A percentile compares a stretch with the other conserved stretches of the same genome.
These are phyloP conservation scores for Shiraia sp. DNA, from an alignment of 2,329 filamentous ascomycete genomes.

Conservation along the genomic window DNA sequence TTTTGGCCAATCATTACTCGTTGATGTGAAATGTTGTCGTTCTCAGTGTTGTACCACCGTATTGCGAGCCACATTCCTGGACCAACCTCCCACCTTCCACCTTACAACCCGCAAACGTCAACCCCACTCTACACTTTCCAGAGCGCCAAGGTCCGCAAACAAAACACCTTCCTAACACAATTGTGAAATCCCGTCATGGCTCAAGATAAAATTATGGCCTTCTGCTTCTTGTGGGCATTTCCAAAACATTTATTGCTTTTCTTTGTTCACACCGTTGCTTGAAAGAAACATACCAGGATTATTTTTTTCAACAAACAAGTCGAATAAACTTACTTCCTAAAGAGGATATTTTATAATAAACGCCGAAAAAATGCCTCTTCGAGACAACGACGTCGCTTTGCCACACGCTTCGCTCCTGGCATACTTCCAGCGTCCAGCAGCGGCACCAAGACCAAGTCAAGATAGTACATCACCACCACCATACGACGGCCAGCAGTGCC, in stretches of 20 bases:
- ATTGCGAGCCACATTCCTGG: conserved; percentile 8
- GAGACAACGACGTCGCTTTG: conserved; percentile 10
- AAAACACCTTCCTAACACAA: conserved; percentile 8
- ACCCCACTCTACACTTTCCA: conserved; percentile 4
- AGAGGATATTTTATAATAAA: not conserved
- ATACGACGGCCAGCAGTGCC: not conserved
- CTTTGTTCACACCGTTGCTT: not conserved
- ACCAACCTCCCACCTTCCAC: conserved; percentile 1
- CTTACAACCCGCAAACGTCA: conserved; percentile 10
- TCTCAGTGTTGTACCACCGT: conserved; percentile 6
- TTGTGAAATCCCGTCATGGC: conserved; percentile 1
- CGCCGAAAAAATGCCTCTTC: conserved; percentile 2
- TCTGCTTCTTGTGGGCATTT: not conserved
- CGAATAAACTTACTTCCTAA: conserved; percentile 3
- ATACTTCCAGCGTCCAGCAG: conserved; percentile 11
- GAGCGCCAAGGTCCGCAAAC: conserved; percentile 9
- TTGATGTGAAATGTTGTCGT: no score
- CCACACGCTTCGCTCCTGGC: conserved; percentile 16
- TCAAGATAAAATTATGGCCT: not conserved
- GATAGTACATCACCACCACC: not conserved
- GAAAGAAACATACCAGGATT: not conserved
- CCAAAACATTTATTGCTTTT: not conserved
- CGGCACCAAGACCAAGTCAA: not conserved
- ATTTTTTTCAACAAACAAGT: conserved; percentile 7
- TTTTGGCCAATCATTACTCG: no score